phyloP scores from a whole-genome alignment of 2,329 filamentous ascomycete genomes.

The Talaromyces pinophilus region DNA sequence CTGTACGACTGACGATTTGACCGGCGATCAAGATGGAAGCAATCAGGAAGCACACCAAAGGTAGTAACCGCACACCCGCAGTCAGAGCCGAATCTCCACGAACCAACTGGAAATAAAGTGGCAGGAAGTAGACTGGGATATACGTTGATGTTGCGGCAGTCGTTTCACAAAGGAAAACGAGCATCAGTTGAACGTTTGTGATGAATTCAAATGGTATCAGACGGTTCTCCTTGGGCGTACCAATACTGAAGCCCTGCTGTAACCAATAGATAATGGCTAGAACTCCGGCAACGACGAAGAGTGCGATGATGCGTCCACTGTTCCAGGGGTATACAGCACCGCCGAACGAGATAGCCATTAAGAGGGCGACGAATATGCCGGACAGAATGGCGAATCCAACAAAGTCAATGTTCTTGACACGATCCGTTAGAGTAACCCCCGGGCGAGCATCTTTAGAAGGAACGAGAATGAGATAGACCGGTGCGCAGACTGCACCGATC shows the following conservation, averaged over 20 bases:
- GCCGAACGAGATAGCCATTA: conserved; percentile 54
- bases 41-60: conserved; percentile 29
- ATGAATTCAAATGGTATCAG: conserved; percentile 31
- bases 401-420: conserved; percentile 41
- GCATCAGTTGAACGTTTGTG: neutral
- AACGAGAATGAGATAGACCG: conserved; percentile 43
- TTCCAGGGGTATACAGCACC: conserved; percentile 53
- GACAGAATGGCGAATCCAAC: conserved; percentile 49
- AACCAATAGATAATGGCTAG: conserved; percentile 35
- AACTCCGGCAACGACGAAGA: conserved; percentile 51
- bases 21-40: conserved; percentile 27
- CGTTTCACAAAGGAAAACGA: conserved; percentile 27
- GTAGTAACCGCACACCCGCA: conserved; percentile 33
- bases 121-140: conserved; percentile 52
- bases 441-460: conserved; percentile 37
- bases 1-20: conserved; percentile 25
- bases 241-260: neutral
- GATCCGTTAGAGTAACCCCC: conserved; percentile 27
- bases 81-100: conserved; percentile 40
- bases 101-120: conserved; percentile 56
- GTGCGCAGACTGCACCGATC: conserved; percentile 45
- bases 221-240: neutral
- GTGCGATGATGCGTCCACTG: conserved; percentile 46
- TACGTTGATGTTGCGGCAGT: conserved; percentile 34
- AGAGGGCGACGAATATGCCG: conserved; percentile 39